Evolutionary conservation across 2,329 filamentous ascomycete species (phyloP), one percentile per base, ranked within the genome.

Genomic region (Magnaporthiopsis rhizophila): DNA sequence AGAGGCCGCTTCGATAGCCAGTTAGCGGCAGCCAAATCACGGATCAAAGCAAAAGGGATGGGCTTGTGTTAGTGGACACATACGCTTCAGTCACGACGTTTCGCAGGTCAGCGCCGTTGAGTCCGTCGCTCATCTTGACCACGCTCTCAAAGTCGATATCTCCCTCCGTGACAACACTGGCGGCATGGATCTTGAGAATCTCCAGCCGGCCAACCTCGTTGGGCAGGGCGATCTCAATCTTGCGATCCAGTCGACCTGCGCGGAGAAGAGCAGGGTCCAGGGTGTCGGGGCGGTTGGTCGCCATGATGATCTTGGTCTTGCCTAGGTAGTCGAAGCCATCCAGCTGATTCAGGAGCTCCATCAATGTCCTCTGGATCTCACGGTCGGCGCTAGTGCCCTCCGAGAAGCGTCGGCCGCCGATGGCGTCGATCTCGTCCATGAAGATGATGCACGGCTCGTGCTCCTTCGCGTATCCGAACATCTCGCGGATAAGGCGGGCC

Each of bases 291-390:
- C 95, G 85, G 83, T 99, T 99, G 66, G 95, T 98, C 53, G 93
- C 95, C 96, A 99, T 99, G 81, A 99, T 99, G 76, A 99, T 99
- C 83, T 99, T 99, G 64, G 95, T 99, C 84, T 99, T 97, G 71
- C 96, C 95, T 53, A 99, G 85, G 80, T 99, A 99, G 80, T 99
- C 95, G 81, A 99, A 99, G 70, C 96, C 95, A 75, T 99, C 95
- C 64, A 99, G 87, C 78, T 99, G 95, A 79, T 99, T 99, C 67
- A 99, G 89, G 64, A 99, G 84, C 78, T 99, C 95, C 95, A 99
- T 99, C 66, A 99, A 82, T 50, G 95, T 99, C 74, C 95, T 89
- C 80, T 99, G 95, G 71, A 99, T 99, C 78, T 99, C 95, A 73
- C 96, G 89, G 80, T 99, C 95, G 62, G 95, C 95, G 66, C 92